Evolutionary conservation across 2,329 filamentous ascomycete species (phyloP), one percentile per base, ranked within the genome.

Genomic region (Arachnomyces sp.): DNA sequence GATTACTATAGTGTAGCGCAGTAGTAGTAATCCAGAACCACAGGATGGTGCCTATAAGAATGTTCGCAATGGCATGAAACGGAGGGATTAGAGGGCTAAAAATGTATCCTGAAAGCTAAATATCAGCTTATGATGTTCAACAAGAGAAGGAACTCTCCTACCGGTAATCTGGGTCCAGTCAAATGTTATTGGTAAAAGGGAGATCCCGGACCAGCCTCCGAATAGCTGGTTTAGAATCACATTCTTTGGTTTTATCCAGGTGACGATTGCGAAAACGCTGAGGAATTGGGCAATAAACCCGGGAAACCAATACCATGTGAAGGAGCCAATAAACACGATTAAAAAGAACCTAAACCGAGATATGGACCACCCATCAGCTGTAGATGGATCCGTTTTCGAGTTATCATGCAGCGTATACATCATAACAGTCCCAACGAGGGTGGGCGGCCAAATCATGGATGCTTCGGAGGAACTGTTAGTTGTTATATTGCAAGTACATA

Each of bases 101-200:
- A 38, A 83, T 68, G 45, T 77, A 86, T 34, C 80, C 83, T 3
- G 80, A 72, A 38, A 17, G 3, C 3, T 4, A 6, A 14, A 12
- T 25, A n/a, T n/a, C n/a, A n/a, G n/a, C n/a, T n/a, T n/a, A n/a
- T n/a, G n/a, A n/a, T n/a, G n/a, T n/a, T n/a, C n/a, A n/a, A n/a
- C n/a, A n/a, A n/a, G n/a, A n/a, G n/a, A n/a, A n/a, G n/a, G n/a
- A n/a, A n/a, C n/a, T n/a, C n/a, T n/a, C n/a, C n/a, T n/a, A n/a
- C n/a, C n/a, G n/a, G n/a, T n/a, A n/a, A 86, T 73, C 50, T 85
- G 80, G 4, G 80, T 82, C 82, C 83, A 86, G 65, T 87, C 83
- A 53, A 87, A 85, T 0, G 82, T 86, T 25, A 87, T 76, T 1
- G 83, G 82, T 5, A 86, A 62, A 18, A 87, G 53, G 0, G 78